Percentiles rank a stretch among this genome's conserved stretches.
These are phyloP conservation scores for Astrothelium subdiscretum DNA, from an alignment of 495 filamentous ascomycete genomes.

Conservation along the genomic window DNA sequence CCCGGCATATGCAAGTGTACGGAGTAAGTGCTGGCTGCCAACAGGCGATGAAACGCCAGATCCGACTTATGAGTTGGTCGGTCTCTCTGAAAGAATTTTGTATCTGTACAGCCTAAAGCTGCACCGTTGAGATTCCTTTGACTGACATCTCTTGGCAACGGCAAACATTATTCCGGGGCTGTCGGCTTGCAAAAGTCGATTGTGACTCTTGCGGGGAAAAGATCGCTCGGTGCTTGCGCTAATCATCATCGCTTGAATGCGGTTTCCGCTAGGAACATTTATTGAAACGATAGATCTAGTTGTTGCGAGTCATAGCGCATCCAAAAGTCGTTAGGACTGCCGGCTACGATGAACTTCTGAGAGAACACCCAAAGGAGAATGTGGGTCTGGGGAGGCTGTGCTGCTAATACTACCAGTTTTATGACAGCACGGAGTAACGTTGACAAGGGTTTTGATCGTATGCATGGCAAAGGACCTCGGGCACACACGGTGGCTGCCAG, in stretches of 20 bases:
- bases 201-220: neutral
- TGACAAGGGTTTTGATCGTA: no score
- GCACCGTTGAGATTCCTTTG: no score
- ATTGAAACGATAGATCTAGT: conserved; percentile 2
- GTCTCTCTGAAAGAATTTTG: no score
- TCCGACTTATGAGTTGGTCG: no score
- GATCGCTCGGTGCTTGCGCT: no score
- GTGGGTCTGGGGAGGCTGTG: neutral
- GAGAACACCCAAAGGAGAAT: neutral
- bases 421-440: no score
- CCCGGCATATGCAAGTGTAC: neutral
- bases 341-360: neutral
- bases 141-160: conserved; percentile 1
- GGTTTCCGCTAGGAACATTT: conserved; percentile 1
- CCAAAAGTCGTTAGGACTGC: neutral
- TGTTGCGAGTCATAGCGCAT: neutral
- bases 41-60: neutral
- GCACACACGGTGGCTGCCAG: no score
- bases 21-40: neutral
- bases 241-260: no score
- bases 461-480: no score
- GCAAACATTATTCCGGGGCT: neutral
- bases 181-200: neutral
- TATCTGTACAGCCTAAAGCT: no score
- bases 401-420: no score